Evolutionary conservation across 2,329 filamentous ascomycete species (phyloP).

Genomic region (Chaetomiaceae sp.): DNA sequence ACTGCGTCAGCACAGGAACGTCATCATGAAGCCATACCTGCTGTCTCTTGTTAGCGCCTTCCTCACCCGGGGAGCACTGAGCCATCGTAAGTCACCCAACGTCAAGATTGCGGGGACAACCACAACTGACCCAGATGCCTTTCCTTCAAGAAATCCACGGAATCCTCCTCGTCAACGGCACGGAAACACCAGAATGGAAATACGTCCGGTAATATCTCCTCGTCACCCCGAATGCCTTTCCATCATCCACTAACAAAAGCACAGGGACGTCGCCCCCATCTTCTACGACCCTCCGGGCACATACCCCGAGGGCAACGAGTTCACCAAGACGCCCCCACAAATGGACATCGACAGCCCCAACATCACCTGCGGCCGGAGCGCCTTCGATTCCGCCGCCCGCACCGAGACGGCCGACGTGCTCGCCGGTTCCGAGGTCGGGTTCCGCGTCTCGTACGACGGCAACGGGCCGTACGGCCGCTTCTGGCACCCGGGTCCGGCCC

Average conservation of each 20-base stretch:
- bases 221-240: neutral
- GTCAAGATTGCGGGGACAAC: neutral
- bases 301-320: neutral
- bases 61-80: neutral
- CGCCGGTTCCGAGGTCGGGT: conserved; percentile 20
- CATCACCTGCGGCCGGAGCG: conserved; percentile 18
- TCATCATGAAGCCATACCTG: conserved; percentile 3
- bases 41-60: neutral
- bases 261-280: neutral
- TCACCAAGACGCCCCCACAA: conserved; percentile 1
- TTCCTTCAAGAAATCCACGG: conserved; percentile 7
- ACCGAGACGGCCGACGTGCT: conserved; percentile 19
- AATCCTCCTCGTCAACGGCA: conserved; percentile 18
- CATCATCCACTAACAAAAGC: neutral
- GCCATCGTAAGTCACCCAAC: conserved; percentile 3
- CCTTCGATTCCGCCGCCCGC: conserved; percentile 10
- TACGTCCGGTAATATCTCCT: conserved; percentile 12
- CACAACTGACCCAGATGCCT: neutral
- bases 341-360: conserved; percentile 10
- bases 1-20: too few relatives aligned
- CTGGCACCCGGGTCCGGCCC: conserved; percentile 16
- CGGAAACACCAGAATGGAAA: conserved; percentile 15
- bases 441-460: conserved; percentile 18
- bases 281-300: neutral
- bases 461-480: conserved; percentile 8